phyloP scores from a whole-genome alignment of 108 stramenopile genomes.

The Epithemia pelagica region DNA sequence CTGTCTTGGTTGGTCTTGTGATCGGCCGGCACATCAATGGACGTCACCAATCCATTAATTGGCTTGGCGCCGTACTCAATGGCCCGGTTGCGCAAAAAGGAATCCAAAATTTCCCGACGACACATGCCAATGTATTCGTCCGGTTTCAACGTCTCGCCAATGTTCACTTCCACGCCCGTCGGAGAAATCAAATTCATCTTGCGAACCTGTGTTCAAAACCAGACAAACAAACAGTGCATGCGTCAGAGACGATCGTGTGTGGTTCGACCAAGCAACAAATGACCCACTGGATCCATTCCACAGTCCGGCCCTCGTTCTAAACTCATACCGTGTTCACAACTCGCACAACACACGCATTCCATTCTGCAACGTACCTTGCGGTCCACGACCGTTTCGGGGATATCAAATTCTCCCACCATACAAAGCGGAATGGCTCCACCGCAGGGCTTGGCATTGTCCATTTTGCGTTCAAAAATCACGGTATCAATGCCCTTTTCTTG shows the following conservation, averaged over 20 bases:
- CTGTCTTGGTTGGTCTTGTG: slow-evolving; percentile 60
- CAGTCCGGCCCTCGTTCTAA: too few relatives aligned
- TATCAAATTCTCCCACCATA: slow-evolving; percentile 98
- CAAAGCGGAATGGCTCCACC: slow-evolving; percentile 98
- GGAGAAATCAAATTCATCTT: slow-evolving; percentile 98
- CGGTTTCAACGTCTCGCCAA: slow-evolving; percentile 92
- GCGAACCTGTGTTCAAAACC: slow-evolving; percentile 58
- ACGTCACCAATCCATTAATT: slow-evolving; percentile 93
- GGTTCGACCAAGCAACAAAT: background rate
- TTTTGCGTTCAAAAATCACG: slow-evolving; percentile 93
- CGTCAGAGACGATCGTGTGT: slow-evolving; percentile 4
- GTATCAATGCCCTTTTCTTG: slow-evolving; percentile 92
- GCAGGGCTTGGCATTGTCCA: slow-evolving; percentile 99
- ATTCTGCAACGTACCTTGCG: slow-evolving; percentile 94
- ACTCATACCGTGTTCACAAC: too few relatives aligned
- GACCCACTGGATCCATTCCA: too few relatives aligned
- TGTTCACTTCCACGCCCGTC: slow-evolving; percentile 93
- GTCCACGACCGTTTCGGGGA: slow-evolving; percentile 92
- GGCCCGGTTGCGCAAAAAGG: slow-evolving; percentile 94
- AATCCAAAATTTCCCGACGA: slow-evolving; percentile 96
- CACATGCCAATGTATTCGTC: slow-evolving; percentile 99
- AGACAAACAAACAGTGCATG: background rate
- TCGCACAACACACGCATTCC: too few relatives aligned
- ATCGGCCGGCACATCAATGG: slow-evolving; percentile 85
- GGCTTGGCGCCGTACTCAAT: slow-evolving; percentile 87